These are phyloP conservation scores for Dimocarpus longan DNA, from an alignment of 345 rosid species.

Conservation along the genomic window DNA sequence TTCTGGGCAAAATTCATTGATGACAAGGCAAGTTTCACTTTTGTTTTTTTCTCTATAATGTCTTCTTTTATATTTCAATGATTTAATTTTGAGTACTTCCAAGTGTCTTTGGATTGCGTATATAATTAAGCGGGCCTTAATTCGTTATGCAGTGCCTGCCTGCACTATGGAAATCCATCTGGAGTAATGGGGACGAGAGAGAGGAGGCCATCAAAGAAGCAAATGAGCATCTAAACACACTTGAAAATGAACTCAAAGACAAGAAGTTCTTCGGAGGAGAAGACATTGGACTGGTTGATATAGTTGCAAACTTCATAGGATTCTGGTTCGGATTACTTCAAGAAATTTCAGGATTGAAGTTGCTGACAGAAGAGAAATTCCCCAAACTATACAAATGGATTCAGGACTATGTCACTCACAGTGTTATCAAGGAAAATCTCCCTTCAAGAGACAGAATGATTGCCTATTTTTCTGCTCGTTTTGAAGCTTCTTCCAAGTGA, in stretches of 20 bases:
- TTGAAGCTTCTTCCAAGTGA: not conserved
- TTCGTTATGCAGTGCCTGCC: constrained; percentile 33
- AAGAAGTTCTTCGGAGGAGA: constrained; percentile 70
- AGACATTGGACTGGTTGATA: constrained; percentile 57
- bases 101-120: not conserved
- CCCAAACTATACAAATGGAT: constrained; percentile 48
- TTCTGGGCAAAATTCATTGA: constrained; percentile 64
- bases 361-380: constrained; percentile 50
- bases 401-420: constrained; percentile 29
- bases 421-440: constrained; percentile 34
- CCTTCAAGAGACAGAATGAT: not conserved
- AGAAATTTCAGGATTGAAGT: constrained; percentile 42
- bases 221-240: constrained; percentile 31
- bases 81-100: no score
- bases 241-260: constrained; percentile 57
- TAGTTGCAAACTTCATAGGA: constrained; percentile 44
- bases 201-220: constrained; percentile 46
- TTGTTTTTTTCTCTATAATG: no score
- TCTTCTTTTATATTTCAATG: no score
- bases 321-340: constrained; percentile 44
- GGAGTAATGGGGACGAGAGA: constrained; percentile 35
- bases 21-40: constrained; percentile 10
- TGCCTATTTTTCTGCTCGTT: not conserved
- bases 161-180: constrained; percentile 38
- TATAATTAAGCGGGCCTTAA: not conserved